phyloP scores from a whole-genome alignment of 2,329 filamentous ascomycete genomes.

The Colletotrichum horii region DNA sequence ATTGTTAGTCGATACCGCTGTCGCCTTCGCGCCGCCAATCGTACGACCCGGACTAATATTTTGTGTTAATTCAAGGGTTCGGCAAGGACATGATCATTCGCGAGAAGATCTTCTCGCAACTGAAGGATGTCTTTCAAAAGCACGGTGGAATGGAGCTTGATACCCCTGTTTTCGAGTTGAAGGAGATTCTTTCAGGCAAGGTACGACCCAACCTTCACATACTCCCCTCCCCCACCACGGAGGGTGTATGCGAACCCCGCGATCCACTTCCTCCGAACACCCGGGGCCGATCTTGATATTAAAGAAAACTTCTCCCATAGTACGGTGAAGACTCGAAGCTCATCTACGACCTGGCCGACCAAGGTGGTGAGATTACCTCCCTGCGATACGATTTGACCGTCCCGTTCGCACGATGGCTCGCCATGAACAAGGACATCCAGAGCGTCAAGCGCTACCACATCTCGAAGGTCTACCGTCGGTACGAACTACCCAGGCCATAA shows the following conservation, averaged over 20 bases:
- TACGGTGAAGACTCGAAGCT: slow-evolving; percentile 85
- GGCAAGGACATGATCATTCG: slow-evolving; percentile 80
- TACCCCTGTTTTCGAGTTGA: slow-evolving; percentile 84
- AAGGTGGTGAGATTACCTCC: slow-evolving; percentile 79
- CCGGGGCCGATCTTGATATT: not conserved
- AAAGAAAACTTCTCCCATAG: not conserved
- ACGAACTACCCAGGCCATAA: not conserved
- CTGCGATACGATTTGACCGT: slow-evolving; percentile 89
- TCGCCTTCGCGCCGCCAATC: slow-evolving; percentile 16
- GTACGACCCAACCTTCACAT: not conserved
- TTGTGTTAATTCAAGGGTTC: slow-evolving; percentile 52
- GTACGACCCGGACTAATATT: slow-evolving; percentile 14
- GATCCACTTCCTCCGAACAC: not conserved
- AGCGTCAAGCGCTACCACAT: slow-evolving; percentile 95
- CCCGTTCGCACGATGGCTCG: slow-evolving; percentile 89
- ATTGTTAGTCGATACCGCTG: slow-evolving; percentile 58
- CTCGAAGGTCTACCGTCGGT: slow-evolving; percentile 73
- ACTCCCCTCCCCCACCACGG: not conserved
- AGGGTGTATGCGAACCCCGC: slow-evolving; percentile 2
- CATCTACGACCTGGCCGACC: slow-evolving; percentile 67
- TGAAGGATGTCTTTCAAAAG: slow-evolving; percentile 81
- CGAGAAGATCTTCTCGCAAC: slow-evolving; percentile 79
- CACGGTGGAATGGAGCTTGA: slow-evolving; percentile 82
- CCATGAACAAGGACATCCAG: slow-evolving; percentile 84
- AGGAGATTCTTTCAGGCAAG: slow-evolving; percentile 86